Percentiles rank a stretch among this genome's conserved stretches.
phyloP scores from a whole-genome alignment of 352 stramenopile genomes.

The Phytophthora litchii region DNA sequence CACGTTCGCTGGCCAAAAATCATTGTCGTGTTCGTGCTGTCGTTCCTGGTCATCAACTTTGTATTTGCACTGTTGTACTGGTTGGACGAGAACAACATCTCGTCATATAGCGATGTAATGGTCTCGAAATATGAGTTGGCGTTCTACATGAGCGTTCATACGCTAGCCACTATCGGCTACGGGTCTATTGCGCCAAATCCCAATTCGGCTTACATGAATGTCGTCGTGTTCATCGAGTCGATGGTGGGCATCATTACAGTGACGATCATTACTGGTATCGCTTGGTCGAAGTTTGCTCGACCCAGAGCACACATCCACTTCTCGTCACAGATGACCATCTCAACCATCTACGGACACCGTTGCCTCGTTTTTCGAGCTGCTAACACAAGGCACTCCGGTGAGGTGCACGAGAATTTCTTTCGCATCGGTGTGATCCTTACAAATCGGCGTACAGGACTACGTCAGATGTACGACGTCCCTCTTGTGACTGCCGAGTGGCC shows the following conservation, averaged over 20 bases:
- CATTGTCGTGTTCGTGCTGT: constrained; percentile 72
- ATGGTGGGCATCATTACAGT: constrained; percentile 75
- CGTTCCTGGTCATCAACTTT: constrained; percentile 70
- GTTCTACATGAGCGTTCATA: constrained; percentile 87
- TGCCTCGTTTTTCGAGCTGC: constrained; percentile 83
- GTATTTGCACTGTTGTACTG: constrained; percentile 71
- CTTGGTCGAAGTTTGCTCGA: constrained; percentile 86
- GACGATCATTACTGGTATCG: constrained; percentile 88
- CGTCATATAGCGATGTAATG: constrained; percentile 51
- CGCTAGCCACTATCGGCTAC: constrained; percentile 82
- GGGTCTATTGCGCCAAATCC: constrained; percentile 66
- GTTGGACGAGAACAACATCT: constrained; percentile 42
- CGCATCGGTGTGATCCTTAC: constrained; percentile 84
- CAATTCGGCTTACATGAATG: constrained; percentile 70
- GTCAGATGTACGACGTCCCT: constrained; percentile 85
- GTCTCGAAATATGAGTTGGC: constrained; percentile 66
- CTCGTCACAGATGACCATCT: constrained; percentile 69
- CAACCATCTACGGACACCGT: constrained; percentile 73
- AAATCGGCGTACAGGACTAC: constrained; percentile 79
- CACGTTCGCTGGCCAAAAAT: constrained; percentile 78
- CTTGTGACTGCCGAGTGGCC: constrained; percentile 82
- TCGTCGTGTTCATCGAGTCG: constrained; percentile 80
- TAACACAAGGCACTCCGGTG: constrained; percentile 79
- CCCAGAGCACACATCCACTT: constrained; percentile 85
- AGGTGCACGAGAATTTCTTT: constrained; percentile 86